Base-by-base conservation (phyloP, 305 asterid genomes). In the Plantago coronopus region DNA sequence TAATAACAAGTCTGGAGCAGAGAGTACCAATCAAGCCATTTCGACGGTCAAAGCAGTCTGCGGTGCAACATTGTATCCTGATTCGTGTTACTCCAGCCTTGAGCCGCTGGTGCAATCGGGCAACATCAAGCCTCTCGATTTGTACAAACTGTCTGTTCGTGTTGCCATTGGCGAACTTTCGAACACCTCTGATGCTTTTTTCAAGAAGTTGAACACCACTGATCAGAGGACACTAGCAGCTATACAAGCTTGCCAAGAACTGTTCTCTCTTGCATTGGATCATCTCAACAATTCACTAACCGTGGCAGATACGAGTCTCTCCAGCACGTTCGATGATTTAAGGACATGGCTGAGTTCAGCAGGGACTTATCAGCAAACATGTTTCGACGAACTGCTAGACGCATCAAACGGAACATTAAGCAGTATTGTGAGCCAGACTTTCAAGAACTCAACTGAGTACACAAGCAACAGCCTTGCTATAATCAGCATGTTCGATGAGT, bases 161-260 rank as follows among this genome's bases (percentile, higher is more conserved):
- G 85, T 83, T 0, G 82, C 91, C 44, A 63, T 81, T 13, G 69
- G 76, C 5, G 85, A 83, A 51, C 85, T 86, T 64, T 71, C 84
- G 11, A 69, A 18, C 27, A 78, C 79, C 54, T 69, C 83, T 0
- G 50, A 66, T 0, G 18, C 57, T 0, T 77, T 83, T 71, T 20
- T 59, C 18, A 57, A 71, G 47, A 64, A 72, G 46, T 48, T 78
- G 43, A 78, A 81, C 65, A 62, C 67, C 54, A 74, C 75, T 2
- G 82, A 83, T 50, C 20, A 66, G 20, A 66, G 25, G 15, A 69
- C 80, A 1, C 60, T 68, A 16, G 61, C 53, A 45, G 49, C 49
- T 17, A 0, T 45, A 45, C 9, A 16, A 45, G 43, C 13, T 17
- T 62, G 67, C 14, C 25, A 19, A 31, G 51, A 50, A 10, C 29